phyloP scores from a whole-genome alignment of 1,284 basidiomycete genomes.

The Porodaedalea pini region DNA sequence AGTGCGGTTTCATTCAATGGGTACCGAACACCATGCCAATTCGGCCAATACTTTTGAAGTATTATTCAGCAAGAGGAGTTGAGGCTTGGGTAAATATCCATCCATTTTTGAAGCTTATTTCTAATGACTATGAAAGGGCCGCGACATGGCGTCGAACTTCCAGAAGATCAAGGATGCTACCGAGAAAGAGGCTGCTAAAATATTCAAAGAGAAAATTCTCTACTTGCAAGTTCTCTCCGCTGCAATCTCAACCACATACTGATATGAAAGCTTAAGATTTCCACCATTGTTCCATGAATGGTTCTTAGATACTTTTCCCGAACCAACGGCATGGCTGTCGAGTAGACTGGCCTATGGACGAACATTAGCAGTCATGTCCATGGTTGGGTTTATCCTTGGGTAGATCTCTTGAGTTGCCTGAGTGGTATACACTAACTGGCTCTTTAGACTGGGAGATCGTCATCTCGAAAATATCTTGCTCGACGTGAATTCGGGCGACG shows the following conservation, averaged over 20 bases:
- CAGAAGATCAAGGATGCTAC: constrained; percentile 51
- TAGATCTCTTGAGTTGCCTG: constrained; percentile 36
- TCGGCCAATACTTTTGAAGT: constrained; percentile 72
- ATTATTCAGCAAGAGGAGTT: constrained; percentile 67
- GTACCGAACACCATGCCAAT: constrained; percentile 91
- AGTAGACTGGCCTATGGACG: constrained; percentile 85
- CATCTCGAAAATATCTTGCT: constrained; percentile 98
- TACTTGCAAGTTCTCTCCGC: constrained; percentile 45
- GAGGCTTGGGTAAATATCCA: constrained; percentile 54
- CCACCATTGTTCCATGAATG: constrained; percentile 94
- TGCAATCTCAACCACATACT: constrained; percentile 28
- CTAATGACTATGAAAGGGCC: constrained; percentile 20
- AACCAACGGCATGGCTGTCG: constrained; percentile 92
- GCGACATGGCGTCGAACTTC: constrained; percentile 54
- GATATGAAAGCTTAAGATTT: constrained; percentile 42
- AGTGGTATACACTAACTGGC: background rate
- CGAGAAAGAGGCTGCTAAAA: constrained; percentile 50
- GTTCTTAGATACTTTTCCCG: constrained; percentile 96
- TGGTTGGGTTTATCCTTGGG: constrained; percentile 98
- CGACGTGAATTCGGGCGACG: constrained; percentile 85
- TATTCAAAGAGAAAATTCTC: constrained; percentile 65
- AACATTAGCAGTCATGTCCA: constrained; percentile 96
- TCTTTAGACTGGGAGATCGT: constrained; percentile 84
- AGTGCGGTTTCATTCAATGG: constrained; percentile 99
- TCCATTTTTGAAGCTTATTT: background rate